Evolutionary conservation across 176 grass and related monocot species (phyloP), one percentile per base, ranked within the genome.

Genomic region (Elymus sibiricus): DNA sequence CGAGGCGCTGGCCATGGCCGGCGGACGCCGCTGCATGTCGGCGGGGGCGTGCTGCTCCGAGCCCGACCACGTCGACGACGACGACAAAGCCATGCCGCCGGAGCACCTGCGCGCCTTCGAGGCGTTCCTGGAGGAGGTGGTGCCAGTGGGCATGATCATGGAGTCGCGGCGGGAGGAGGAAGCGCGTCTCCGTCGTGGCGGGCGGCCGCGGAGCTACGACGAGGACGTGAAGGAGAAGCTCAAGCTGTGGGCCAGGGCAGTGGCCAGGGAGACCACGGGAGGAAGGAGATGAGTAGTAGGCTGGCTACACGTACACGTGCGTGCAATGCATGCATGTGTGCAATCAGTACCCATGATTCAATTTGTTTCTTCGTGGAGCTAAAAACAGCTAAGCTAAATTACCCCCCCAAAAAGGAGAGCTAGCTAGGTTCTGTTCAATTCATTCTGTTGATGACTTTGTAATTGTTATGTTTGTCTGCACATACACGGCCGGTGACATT

Each of bases 151-250:
- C 58, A 79, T 90, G 89, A 15, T 58, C 74, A n/a, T 78, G 74
- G 89, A 74, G 80, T 79, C 70, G 35, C 32, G 43, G 5, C 74
- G 64, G 43, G 79, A 78, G 51, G 79, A 82, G 76, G 77, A 63
- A 5, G 70, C 27, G 53, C 74, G 87, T 2, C 53, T 43, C 35
- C 87, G 69, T 74, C 72, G 64, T 16, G 83, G 78, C 1, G 70
- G 62, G 10, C 21, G 43, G 74, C 74, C n/a, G 12, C 67, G 35
- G 38, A 53, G 70, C 89, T 3, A 22, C 12, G 61, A 76, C 35
- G 81, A 91, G 22, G 85, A 84, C 61, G 6, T 84, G n/a, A 80
- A 91, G 76, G 89, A 80, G 70, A 91, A 87, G 85, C 89, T 91
- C 85, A 87, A 68, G 85, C 62, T 91, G n/a, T 91, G 89, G 89